Percentiles rank a stretch among this genome's conserved stretches.
Evolutionary conservation across 2,329 filamentous ascomycete species (phyloP).

Genomic region (Aspergillus sp.): DNA sequence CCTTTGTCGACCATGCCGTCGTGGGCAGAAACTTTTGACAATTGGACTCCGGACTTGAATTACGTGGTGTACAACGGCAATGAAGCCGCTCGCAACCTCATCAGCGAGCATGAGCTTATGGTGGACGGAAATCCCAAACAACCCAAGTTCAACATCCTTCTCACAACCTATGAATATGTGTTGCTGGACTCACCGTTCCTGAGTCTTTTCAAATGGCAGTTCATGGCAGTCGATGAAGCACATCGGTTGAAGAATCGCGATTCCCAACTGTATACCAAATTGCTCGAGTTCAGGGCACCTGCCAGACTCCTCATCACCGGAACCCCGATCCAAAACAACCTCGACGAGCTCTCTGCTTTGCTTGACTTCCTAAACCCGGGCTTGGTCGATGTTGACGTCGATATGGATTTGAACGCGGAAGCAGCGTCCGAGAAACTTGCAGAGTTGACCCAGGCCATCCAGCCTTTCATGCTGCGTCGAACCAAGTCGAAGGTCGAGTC

Average conservation of each 20-base stretch:
- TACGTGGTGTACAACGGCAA: conserved; percentile 95
- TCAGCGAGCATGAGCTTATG: conserved; percentile 82
- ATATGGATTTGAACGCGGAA: conserved; percentile 73
- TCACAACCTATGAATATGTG: conserved; percentile 97
- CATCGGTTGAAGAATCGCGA: conserved; percentile 95
- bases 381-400: conserved; percentile 78
- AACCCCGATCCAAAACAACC: conserved; percentile 93
- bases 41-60: conserved; percentile 92
- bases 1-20: conserved; percentile 94
- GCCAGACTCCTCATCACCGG: conserved; percentile 90
- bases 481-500: conserved; percentile 98
- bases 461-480: conserved; percentile 87
- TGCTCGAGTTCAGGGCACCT: conserved; percentile 77
- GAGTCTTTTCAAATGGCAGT: conserved; percentile 92
- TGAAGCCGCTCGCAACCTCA: conserved; percentile 73
- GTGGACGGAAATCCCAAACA: conserved; percentile 77
- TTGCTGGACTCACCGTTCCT: conserved; percentile 76
- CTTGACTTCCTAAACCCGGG: conserved; percentile 98
- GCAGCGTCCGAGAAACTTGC: conserved; percentile 80
- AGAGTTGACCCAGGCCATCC: conserved; percentile 74
- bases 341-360: conserved; percentile 82
- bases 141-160: conserved; percentile 92
- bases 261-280: conserved; percentile 78
- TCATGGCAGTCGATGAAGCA: conserved; percentile 90
- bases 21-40: conserved; percentile 96